Conservation (phyloP, 371 early-diverging fungal genomes). For the Smittium culicis region DNA sequence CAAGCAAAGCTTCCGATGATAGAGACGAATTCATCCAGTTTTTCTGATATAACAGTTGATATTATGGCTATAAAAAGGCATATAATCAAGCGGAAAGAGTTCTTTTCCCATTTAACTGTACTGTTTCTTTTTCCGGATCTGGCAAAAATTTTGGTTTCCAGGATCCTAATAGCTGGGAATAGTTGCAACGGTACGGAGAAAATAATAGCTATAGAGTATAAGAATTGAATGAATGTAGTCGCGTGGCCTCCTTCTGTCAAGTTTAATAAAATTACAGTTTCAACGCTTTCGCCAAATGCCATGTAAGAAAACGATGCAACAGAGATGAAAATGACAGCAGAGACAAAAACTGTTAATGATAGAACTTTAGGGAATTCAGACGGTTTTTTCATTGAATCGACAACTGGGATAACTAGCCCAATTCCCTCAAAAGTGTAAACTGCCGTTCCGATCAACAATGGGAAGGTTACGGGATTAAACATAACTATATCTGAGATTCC, state of each 20-base stretch:
- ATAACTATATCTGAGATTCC: conserved; percentile 43
- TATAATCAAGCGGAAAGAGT: conserved; percentile 49
- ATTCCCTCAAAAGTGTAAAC: conserved; percentile 88
- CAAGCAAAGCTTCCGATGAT: conserved; percentile 82
- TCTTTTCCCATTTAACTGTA: conserved; percentile 74
- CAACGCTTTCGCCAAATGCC: conserved; percentile 66
- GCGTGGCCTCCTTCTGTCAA: conserved; percentile 45
- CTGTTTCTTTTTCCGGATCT: conserved; percentile 33
- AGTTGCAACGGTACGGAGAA: conserved; percentile 70
- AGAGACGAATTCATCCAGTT: conserved; percentile 77
- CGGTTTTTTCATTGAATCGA: conserved; percentile 70
- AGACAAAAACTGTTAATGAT: conserved; percentile 48
- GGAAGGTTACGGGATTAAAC: conserved; percentile 42
- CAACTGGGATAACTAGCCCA: conserved; percentile 82
- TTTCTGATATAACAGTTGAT: conserved; percentile 60
- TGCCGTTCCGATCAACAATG: conserved; percentile 81
- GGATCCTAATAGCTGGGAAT: conserved; percentile 78
- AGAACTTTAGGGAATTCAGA: conserved; percentile 59
- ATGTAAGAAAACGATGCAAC: conserved; percentile 71
- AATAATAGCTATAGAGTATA: conserved; percentile 78
- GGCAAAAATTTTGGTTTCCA: conserved; percentile 54
- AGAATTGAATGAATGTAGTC: conserved; percentile 49
- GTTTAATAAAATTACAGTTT: conserved; percentile 69
- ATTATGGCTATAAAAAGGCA: conserved; percentile 46
- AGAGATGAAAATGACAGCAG: conserved; percentile 50